These are phyloP conservation scores for Closterium sp. DNA, from an alignment of 139 green algal genomes.

Conservation along the genomic window DNA sequence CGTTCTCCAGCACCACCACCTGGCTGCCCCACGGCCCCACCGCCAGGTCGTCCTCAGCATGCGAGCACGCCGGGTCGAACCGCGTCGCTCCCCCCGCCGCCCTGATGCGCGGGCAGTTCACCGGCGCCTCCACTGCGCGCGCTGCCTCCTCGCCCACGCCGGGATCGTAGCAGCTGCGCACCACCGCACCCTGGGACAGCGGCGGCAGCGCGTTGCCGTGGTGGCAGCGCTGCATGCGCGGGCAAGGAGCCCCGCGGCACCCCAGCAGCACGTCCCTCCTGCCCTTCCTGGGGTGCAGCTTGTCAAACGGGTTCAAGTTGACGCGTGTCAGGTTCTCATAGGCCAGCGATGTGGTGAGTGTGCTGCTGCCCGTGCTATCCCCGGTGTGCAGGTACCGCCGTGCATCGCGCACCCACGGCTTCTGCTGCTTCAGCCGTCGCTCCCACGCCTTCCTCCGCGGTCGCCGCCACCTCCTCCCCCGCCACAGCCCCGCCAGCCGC, in stretches of 20 bases:
- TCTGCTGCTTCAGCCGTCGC: background rate
- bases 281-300: background rate
- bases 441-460: background rate
- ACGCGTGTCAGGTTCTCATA: background rate
- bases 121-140: background rate
- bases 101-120: background rate
- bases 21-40: background rate
- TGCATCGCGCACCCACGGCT: background rate
- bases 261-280: background rate
- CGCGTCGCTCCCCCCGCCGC: background rate
- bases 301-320: background rate
- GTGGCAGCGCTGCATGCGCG: background rate
- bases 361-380: background rate
- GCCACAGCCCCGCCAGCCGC: too few species aligned
- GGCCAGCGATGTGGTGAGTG: background rate
- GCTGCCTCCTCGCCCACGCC: background rate
- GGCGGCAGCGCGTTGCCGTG: background rate
- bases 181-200: background rate
- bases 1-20: background rate
- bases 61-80: background rate
- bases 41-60: background rate
- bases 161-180: background rate
- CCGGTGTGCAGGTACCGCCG: background rate
- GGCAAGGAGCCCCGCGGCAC: background rate
- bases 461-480: background rate